Evolutionary conservation across 1,139 yeast genomes (phyloP), one percentile per base, ranked within the genome.

Genomic region (Scheffersomyces lignicola): DNA sequence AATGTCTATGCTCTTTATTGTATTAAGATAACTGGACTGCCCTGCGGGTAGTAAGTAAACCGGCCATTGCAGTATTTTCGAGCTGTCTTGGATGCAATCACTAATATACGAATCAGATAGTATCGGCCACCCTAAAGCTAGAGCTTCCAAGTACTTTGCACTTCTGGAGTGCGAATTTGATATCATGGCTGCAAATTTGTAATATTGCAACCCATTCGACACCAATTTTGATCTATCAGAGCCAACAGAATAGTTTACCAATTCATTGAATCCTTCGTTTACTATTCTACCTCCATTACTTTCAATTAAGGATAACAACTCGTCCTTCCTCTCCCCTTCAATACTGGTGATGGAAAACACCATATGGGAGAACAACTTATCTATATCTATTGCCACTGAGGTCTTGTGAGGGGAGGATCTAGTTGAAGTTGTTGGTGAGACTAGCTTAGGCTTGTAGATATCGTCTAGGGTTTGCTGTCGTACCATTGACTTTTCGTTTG

Each of bases 81-180:
- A 24, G 0, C 43, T 36, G 26, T 57, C 53, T 3, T 47, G 44
- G 1, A 76, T 48, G 38, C 84, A 73, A 42, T 81, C 83, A n/a
- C 60, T 56, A 7, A 90, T 65, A 46, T 75, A 89, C 10, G 62
- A 56, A 41, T 75, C 73, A 3, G 87, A 79, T 21, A 90, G 51
- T 13, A 88, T 75, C 1, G 97, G 97, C 95, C 96, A 88, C 2
- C 95, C 94, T 29, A 89, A 56, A 0, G 95, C 88, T n/a, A 89
- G 60, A 1, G 86, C 80, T 51, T 88, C 95, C n/a, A 89, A 57
- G 51, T 84, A 90, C 51, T 88, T 88, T 14, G 83, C 73, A 37
- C 88, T 85, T 29, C 95, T 67, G 22, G 77, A 69, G 44, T 71
- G 69, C 14, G 66, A 69, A 28, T 71, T 70, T 0, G 95, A 72